These are phyloP conservation scores for Leccinum insolens DNA, from an alignment of 1,284 basidiomycete species.

Conservation along the genomic window DNA sequence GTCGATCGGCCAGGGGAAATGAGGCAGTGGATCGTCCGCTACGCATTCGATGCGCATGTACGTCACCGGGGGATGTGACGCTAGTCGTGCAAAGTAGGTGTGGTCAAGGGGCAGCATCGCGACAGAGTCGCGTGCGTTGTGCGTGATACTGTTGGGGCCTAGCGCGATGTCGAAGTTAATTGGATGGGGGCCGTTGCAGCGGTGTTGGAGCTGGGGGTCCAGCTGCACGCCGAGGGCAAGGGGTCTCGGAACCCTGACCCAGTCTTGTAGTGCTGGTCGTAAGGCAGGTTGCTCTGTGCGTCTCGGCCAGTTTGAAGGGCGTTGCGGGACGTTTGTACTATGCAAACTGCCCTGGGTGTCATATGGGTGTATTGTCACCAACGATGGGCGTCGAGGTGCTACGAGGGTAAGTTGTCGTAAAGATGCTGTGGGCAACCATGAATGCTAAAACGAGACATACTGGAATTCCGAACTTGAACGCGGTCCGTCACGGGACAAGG, in stretches of 20 bases:
- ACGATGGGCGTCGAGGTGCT: conserved; percentile 23
- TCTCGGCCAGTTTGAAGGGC: not conserved
- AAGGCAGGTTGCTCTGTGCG: not conserved
- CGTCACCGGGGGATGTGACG: conserved; percentile 58
- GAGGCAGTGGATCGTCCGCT: conserved; percentile 47
- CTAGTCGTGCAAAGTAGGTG: conserved; percentile 54
- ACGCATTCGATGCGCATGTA: conserved; percentile 55
- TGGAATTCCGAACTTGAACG: conserved; percentile 39
- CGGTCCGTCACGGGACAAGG: not conserved
- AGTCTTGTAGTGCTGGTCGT: conserved; percentile 34
- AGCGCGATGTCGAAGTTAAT: conserved; percentile 51
- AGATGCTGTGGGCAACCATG: not conserved
- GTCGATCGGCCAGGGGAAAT: conserved; percentile 57
- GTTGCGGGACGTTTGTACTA: not conserved
- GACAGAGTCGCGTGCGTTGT: not conserved
- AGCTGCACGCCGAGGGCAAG: conserved; percentile 51
- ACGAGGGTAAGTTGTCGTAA: not conserved
- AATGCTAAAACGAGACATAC: conserved; percentile 31
- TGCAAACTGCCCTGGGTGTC: not conserved
- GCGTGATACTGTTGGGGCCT: conserved; percentile 11
- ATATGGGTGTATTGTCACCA: conserved; percentile 30
- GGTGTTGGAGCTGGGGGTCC: conserved; percentile 56
- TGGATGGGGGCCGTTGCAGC: conserved; percentile 43
- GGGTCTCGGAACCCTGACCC: conserved; percentile 43
- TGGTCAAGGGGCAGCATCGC: conserved; percentile 32